Percentiles rank a stretch among this genome's conserved stretches.
These are phyloP conservation scores for Nitzschia sp. DNA, from an alignment of 108 stramenopile species.

Conservation along the genomic window DNA sequence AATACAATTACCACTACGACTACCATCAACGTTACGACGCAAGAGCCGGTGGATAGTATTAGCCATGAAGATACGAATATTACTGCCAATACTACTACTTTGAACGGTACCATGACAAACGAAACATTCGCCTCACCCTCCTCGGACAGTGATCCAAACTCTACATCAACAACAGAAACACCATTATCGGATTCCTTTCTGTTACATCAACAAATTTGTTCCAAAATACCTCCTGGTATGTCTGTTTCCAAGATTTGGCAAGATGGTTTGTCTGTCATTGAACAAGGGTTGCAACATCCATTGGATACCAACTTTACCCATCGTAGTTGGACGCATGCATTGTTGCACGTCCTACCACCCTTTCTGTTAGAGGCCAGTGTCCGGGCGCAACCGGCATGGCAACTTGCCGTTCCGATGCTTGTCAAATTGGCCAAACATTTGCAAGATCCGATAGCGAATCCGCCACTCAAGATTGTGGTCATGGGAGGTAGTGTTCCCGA, in stretches of 20 bases:
- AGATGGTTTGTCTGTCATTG: neutral
- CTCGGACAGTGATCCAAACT: too few species aligned
- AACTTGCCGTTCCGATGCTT: neutral
- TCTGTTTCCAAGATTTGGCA: slow-evolving; percentile 1
- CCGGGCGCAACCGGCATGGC: neutral
- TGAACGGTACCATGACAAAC: too few species aligned
- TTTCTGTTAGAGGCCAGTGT: neutral
- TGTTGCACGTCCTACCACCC: slow-evolving; percentile 6
- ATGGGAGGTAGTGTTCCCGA: slow-evolving; percentile 57
- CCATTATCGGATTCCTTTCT: too few species aligned
- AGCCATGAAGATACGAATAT: too few species aligned
- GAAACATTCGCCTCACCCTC: too few species aligned
- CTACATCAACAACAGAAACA: too few species aligned
- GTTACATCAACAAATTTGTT: slow-evolving; percentile 1
- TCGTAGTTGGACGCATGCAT: neutral
- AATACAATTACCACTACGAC: too few species aligned
- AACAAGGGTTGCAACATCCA: neutral
- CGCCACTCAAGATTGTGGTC: slow-evolving; percentile 44
- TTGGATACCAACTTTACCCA: neutral
- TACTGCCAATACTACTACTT: too few species aligned
- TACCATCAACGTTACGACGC: too few species aligned
- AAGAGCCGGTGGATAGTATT: too few species aligned
- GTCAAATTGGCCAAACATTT: slow-evolving; percentile 1
- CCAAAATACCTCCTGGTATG: neutral
- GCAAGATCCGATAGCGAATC: neutral